Evolutionary conservation across 768 basidiomycete species (phyloP).

Genomic region (Phylloporus sp.): DNA sequence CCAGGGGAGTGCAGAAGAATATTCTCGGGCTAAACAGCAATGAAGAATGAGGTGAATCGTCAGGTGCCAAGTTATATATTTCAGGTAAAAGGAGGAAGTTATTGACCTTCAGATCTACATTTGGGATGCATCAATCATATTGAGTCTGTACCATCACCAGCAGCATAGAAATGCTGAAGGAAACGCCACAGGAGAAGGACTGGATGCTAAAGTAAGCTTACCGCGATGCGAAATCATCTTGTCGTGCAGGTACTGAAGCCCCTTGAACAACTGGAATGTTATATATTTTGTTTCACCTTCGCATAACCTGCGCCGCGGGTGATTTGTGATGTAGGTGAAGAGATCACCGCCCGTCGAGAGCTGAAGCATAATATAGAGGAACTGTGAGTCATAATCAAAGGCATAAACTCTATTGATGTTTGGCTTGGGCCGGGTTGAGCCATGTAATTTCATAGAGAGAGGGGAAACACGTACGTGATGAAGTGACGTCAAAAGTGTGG

Average conservation of each 20-base stretch:
- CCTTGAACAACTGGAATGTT: slow-evolving; percentile 73
- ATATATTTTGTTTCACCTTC: slow-evolving; percentile 84
- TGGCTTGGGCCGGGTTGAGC: slow-evolving; percentile 41
- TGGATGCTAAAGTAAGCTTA: slow-evolving; percentile 25
- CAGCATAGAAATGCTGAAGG: neutral
- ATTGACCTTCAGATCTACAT: slow-evolving; percentile 60
- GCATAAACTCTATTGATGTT: slow-evolving; percentile 78
- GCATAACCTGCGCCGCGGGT: slow-evolving; percentile 51
- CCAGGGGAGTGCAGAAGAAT: slow-evolving; percentile 76
- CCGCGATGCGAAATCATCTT: slow-evolving; percentile 76
- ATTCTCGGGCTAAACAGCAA: slow-evolving; percentile 63
- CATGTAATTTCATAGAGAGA: neutral
- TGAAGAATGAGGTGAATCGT: neutral
- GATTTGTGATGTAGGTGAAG: slow-evolving; percentile 76
- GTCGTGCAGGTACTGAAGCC: slow-evolving; percentile 65
- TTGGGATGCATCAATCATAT: neutral
- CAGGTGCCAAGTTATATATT: neutral
- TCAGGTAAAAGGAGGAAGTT: neutral
- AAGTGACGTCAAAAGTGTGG: slow-evolving; percentile 63
- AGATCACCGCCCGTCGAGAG: slow-evolving; percentile 83
- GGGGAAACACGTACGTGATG: slow-evolving; percentile 52
- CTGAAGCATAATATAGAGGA: slow-evolving; percentile 81
- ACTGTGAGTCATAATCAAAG: slow-evolving; percentile 56
- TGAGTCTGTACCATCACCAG: neutral
- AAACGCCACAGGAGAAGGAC: neutral